Conservation (phyloP, 2,329 filamentous ascomycete species). For the Blastomyces gilchristii region DNA sequence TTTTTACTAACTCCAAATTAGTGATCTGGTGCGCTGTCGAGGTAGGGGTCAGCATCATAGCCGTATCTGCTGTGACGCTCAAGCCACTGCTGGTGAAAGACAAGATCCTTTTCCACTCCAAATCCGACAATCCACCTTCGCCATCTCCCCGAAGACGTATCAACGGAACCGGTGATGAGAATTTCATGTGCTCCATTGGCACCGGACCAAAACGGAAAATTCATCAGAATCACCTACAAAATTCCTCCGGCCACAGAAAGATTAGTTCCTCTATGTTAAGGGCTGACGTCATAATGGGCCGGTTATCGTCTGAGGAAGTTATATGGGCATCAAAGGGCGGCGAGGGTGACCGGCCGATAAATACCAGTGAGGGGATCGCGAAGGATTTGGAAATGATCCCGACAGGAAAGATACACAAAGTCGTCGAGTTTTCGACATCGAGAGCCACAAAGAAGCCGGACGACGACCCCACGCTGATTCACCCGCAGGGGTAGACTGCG, state of each 20-base stretch:
- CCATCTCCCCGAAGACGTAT: background rate
- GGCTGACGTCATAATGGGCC: background rate
- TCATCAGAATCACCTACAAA: background rate
- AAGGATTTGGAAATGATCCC: conserved; percentile 1
- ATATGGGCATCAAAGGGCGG: background rate
- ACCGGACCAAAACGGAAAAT: background rate
- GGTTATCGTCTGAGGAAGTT: background rate
- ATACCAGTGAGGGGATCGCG: background rate
- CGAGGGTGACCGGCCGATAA: background rate
- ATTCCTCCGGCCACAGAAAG: background rate
- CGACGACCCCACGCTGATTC: background rate
- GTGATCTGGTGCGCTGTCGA: background rate
- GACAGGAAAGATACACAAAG: background rate
- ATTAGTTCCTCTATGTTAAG: background rate
- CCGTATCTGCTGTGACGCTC: background rate
- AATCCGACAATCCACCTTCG: background rate
- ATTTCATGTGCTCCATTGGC: background rate
- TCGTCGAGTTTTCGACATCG: conserved; percentile 2
- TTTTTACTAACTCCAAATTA: background rate
- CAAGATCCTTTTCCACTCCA: background rate
- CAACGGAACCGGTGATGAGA: background rate
- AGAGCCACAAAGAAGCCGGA: background rate
- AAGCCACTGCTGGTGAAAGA: conserved; percentile 1
- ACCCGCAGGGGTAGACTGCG: background rate
- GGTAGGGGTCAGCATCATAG: conserved; percentile 4